phyloP scores from a whole-genome alignment of 164 flowering plant species.

The Macadamia tetraphylla region DNA sequence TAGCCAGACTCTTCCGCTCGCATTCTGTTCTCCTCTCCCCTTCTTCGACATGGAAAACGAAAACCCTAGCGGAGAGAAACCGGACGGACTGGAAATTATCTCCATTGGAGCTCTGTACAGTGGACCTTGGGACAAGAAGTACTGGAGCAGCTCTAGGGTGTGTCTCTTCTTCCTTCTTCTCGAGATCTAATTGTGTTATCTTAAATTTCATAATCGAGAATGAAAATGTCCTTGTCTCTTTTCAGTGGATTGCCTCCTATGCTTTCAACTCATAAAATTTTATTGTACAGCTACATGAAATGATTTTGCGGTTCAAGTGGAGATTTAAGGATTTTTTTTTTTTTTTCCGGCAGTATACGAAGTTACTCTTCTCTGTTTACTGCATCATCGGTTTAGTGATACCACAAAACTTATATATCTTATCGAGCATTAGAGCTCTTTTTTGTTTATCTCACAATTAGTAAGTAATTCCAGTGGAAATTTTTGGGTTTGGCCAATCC shows the following conservation, averaged over 20 bases:
- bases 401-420: no score
- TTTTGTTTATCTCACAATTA: no score
- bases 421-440: no score
- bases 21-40: neutral
- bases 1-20: no score
- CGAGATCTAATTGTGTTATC: neutral
- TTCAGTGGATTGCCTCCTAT: neutral
- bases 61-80: slow-evolving; percentile 1
- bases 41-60: slow-evolving; percentile 22
- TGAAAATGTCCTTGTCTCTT: neutral
- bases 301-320: neutral
- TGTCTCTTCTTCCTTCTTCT: slow-evolving; percentile 7
- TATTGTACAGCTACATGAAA: neutral
- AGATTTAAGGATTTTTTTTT: neutral
- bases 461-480: no score
- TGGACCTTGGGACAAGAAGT: slow-evolving; percentile 90
- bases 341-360: no score
- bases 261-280: neutral
- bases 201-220: neutral
- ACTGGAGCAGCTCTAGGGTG: slow-evolving; percentile 97
- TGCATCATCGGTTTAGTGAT: no score
- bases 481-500: neutral
- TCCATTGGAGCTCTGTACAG: slow-evolving; percentile 59
- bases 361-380: no score
- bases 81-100: slow-evolving; percentile 49